Base-by-base conservation (phyloP, 192 early-diverging fungal genomes). In the Coemansia sp. region DNA sequence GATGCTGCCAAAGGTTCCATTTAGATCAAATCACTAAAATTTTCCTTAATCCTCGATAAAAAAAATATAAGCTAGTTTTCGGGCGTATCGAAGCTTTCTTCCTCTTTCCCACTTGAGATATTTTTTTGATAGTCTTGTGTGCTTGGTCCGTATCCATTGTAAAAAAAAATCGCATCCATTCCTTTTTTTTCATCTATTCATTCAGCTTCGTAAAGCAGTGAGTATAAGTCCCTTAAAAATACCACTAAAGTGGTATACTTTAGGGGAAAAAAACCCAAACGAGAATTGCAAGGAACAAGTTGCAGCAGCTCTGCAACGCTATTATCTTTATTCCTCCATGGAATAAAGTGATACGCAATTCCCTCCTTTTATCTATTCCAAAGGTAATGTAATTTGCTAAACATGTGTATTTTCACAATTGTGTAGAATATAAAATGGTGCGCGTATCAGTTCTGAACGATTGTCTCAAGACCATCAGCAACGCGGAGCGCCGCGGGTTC, bases 401-500 rank as follows among this genome's bases (percentile, higher is more conserved):
- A n/a, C n/a, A n/a, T n/a, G n/a, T n/a, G n/a, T 48, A 30, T 17
- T 41, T 36, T 28, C 46, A 32, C 32, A 44, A 6, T 1, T 40
- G 39, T 40, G 11, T 6, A 36, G 10, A 45, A 26, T 5, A n/a
- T 17, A 89, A 83, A 80, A 95, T 98, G 95, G 92, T 96, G 81
- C 87, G 93, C 83, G 88, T 96, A 61, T 98, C 96, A 65, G 94
- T 98, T 53, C 82, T 83, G 80, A 89, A 89, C 86, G 94, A 98
- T 82, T 93, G 91, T 83, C 88, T 98, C 62, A 96, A 96, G 86
- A 90, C 85, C 84, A 96, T 98, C 81, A 89, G 88, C 88, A 98
- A 98, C 79, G 96, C 96, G 66, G 96, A 98, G 87, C 92, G 90
- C 78, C 87, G 85, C 73, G 96, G 96, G 51, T 96, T 96, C 88